A percentile compares a stretch with the other conserved stretches of the same genome.
Conservation (phyloP, 1,284 basidiomycete species). For the Psilocybe mexicana region DNA sequence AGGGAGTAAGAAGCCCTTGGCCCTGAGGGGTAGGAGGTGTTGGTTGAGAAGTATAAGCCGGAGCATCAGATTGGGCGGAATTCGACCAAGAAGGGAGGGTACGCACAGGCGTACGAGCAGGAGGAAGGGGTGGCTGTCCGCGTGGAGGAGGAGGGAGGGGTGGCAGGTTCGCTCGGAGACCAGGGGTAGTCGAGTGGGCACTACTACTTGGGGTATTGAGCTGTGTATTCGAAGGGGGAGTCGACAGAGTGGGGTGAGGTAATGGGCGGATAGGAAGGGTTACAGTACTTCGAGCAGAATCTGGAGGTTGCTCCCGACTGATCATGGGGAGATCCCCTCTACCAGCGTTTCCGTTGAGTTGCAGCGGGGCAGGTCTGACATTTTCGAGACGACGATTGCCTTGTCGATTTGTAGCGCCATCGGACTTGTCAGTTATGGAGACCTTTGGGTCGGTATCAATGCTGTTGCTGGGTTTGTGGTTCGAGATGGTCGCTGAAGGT, state of each 20-base stretch:
- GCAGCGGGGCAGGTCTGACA: constrained; percentile 65
- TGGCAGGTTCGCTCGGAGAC: constrained; percentile 51
- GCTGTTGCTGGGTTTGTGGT: constrained; percentile 24
- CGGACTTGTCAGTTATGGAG: constrained; percentile 14
- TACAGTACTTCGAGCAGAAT: constrained; percentile 43
- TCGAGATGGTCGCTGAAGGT: constrained; percentile 10
- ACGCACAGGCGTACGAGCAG: constrained; percentile 34
- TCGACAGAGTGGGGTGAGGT: constrained; percentile 34
- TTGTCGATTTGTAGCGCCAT: constrained; percentile 14
- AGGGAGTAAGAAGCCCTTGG: constrained; percentile 47
- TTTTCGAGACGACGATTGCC: constrained; percentile 40
- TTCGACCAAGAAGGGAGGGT: constrained; percentile 49
- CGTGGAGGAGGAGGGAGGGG: constrained; percentile 69
- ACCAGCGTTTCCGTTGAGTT: constrained; percentile 49
- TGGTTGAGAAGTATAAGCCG: constrained; percentile 52
- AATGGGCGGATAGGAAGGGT: constrained; percentile 43
- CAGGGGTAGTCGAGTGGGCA: constrained; percentile 33
- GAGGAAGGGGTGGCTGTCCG: constrained; percentile 61
- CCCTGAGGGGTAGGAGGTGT: constrained; percentile 50
- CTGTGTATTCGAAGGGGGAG: constrained; percentile 22
- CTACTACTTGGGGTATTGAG: constrained; percentile 29
- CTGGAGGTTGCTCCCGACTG: constrained; percentile 59
- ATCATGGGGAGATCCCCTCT: constrained; percentile 64
- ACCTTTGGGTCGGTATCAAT: constrained; percentile 16
- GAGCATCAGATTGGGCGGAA: constrained; percentile 53